These are phyloP conservation scores for Sporothrix protearum DNA, from an alignment of 2,329 filamentous ascomycete species.

Conservation along the genomic window DNA sequence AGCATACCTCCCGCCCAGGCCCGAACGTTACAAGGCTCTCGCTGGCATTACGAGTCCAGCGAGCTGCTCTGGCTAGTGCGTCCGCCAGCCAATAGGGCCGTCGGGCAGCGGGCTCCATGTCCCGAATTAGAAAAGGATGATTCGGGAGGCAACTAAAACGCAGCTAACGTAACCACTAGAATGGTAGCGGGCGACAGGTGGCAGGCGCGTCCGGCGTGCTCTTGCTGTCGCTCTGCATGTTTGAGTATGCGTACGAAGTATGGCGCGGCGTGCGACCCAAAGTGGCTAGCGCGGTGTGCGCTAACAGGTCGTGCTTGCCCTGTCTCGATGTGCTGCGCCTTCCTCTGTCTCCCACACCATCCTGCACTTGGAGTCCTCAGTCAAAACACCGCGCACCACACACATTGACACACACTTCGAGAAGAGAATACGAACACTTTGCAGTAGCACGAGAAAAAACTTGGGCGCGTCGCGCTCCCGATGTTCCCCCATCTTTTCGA, in stretches of 20 bases:
- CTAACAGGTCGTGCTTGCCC: not conserved
- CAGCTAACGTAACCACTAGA: slow-evolving; percentile 6
- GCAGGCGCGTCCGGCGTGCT: slow-evolving; percentile 24
- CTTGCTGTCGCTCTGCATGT: slow-evolving; percentile 30
- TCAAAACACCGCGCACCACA: no score
- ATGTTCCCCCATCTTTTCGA: no score
- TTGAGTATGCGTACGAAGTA: not conserved
- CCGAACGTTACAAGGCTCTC: not conserved
- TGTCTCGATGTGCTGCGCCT: slow-evolving; percentile 35
- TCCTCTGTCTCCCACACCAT: slow-evolving; percentile 28
- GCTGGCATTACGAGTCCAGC: slow-evolving; percentile 6
- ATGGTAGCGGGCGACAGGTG: not conserved
- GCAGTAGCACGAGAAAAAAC: not conserved
- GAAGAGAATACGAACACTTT: not conserved
- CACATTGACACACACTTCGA: not conserved
- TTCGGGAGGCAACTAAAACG: slow-evolving; percentile 12
- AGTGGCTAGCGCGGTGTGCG: slow-evolving; percentile 1
- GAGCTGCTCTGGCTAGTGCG: not conserved
- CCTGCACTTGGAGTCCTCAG: slow-evolving; percentile 27
- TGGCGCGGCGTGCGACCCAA: slow-evolving; percentile 1
- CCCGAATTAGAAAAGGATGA: slow-evolving; percentile 40
- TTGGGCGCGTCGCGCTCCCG: not conserved
- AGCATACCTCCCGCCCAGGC: not conserved
- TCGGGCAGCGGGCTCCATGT: slow-evolving; percentile 28
- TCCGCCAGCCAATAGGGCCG: slow-evolving; percentile 16